Evolutionary conservation across 805 yeast genomes (phyloP).

Genomic region (Saturnispora galanensis): DNA sequence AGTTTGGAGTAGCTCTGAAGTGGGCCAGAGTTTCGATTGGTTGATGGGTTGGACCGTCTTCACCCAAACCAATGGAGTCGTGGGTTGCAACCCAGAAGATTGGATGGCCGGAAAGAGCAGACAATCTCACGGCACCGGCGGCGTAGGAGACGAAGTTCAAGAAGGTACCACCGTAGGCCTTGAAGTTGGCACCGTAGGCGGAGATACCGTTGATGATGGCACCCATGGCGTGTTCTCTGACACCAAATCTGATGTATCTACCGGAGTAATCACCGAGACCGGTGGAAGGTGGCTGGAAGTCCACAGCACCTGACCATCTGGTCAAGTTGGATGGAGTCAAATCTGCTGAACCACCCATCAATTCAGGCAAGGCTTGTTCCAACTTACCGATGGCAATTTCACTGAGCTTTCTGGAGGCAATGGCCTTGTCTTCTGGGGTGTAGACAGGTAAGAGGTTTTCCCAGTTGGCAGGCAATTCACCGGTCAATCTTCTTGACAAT

Average conservation of each 20-base stretch:
- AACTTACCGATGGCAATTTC: conserved; percentile 65
- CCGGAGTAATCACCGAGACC: conserved; percentile 82
- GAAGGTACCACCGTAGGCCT: conserved; percentile 95
- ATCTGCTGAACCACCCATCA: conserved; percentile 97
- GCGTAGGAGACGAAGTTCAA: conserved; percentile 82
- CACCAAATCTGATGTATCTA: conserved; percentile 95
- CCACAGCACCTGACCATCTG: conserved; percentile 71
- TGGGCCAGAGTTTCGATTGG: conserved; percentile 86
- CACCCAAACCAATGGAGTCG: conserved; percentile 86
- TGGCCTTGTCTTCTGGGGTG: conserved; percentile 66
- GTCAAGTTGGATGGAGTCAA: conserved; percentile 95
- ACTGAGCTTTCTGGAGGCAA: conserved; percentile 91
- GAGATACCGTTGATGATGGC: conserved; percentile 96
- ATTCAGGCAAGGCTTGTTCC: conserved; percentile 65
- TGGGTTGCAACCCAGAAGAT: conserved; percentile 84
- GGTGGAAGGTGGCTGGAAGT: conserved; percentile 83
- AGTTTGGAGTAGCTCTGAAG: conserved; percentile 75
- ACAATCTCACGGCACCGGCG: conserved; percentile 78
- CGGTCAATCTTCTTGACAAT: conserved; percentile 64
- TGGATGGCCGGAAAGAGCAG: conserved; percentile 77
- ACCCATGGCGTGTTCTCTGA: conserved; percentile 99
- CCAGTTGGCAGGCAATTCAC: conserved; percentile 80
- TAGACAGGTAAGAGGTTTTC: conserved; percentile 65
- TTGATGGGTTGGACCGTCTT: conserved; percentile 91
- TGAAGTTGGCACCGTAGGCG: conserved; percentile 79